A percentile compares a stretch with the other conserved stretches of the same genome.
Conservation (phyloP, 106 monocot species). For the Iris macrosiphon region DNA sequence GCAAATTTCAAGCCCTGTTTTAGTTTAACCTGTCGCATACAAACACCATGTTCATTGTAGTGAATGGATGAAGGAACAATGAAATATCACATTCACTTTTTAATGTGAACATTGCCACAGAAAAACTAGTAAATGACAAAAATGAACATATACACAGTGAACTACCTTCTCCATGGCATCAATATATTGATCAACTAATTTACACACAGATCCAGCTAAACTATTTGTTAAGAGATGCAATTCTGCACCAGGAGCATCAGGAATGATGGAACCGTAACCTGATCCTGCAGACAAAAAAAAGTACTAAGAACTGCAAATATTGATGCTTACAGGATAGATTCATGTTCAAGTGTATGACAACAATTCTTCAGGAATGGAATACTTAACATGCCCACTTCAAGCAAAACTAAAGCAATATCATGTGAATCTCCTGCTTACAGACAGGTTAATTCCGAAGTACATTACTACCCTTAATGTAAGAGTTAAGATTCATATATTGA, state of each 20-base stretch:
- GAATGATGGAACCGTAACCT: slow-evolving; percentile 1
- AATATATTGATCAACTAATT: slow-evolving; percentile 1
- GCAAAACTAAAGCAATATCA: no score
- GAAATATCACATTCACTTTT: no score
- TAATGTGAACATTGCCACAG: no score
- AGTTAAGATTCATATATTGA: no score
- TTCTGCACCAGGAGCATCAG: neutral
- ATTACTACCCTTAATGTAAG: no score
- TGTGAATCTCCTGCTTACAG: no score
- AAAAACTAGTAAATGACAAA: no score
- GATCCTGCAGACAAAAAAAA: slow-evolving; percentile 1
- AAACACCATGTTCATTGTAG: no score
- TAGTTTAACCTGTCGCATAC: slow-evolving; percentile 62
- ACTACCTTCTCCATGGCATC: slow-evolving; percentile 4
- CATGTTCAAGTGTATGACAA: neutral
- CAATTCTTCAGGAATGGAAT: no score
- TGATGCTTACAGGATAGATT: neutral
- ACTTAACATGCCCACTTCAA: neutral
- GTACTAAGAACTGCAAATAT: neutral
- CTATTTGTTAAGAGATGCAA: neutral
- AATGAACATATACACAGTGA: neutral
- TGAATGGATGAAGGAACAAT: no score
- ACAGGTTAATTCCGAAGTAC: no score
- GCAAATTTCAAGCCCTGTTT: slow-evolving; percentile 89
- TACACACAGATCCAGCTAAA: slow-evolving; percentile 2